Evolutionary conservation across 2,329 filamentous ascomycete species (phyloP), one percentile per base, ranked within the genome.

Genomic region (Trichoderma sp.): DNA sequence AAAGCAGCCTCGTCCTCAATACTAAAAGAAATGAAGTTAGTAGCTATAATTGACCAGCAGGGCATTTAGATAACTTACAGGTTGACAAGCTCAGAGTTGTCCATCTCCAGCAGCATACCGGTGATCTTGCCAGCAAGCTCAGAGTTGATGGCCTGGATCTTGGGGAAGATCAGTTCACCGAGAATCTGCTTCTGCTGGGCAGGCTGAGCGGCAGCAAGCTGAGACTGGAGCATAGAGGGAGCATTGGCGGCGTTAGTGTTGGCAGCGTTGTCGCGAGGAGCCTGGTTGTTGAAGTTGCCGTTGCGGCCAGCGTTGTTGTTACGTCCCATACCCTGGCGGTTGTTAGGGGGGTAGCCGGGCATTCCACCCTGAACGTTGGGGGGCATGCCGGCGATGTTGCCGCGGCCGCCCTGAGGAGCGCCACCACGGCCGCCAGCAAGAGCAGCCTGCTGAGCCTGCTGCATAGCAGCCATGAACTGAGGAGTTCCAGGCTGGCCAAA

Each of bases 71-170:
- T 35, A 73, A 92, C 94, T 92, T 91, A 97, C 93, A 99, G 88
- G 83, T 92, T 93, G 79, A 99, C 88, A 76, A 99, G 86, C 86
- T 99, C 96, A 69, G 87, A 81, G 83, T 98, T 98, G 77, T 98
- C 96, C 96, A 99, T 99, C 88, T 99, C 96, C 77, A 99, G 84
- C 77, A 99, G 91, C 96, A 99, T 99, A 84, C 96, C 96, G 72
- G 96, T 99, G 82, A 99, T 98, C 91, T 99, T 99, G 80, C 96
- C 96, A 72, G 96, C 96, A 77, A 99, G 87, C 77, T 97, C 94
- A 71, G 94, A 92, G 86, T 99, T 96, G 83, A 97, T 91, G 75
- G 89, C 89, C 82, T 94, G 90, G 78, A 99, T 98, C 91, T 98
- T 99, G 79, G 96, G 96, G 88, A 98, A 99, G 76, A 99, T 92